Evolutionary conservation across 306 rosid species (phyloP).

Genomic region (Lathyrus oleraceus): DNA sequence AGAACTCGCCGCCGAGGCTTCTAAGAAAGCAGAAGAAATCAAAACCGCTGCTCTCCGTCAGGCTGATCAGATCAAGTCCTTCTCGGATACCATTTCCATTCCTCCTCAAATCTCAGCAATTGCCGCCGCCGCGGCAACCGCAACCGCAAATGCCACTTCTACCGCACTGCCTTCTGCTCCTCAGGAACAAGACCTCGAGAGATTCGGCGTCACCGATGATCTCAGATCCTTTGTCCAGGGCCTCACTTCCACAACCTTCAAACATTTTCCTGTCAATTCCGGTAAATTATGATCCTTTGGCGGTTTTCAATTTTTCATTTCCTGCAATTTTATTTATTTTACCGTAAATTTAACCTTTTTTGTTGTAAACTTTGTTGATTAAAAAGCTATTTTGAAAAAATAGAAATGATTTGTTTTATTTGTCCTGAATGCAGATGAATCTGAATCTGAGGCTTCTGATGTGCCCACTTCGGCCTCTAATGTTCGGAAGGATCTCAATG

Average conservation of each 20-base stretch:
- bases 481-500: conserved; percentile 91
- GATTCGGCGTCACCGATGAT: conserved; percentile 77
- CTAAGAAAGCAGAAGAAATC: conserved; percentile 84
- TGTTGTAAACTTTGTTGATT: neutral
- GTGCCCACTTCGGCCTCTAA: conserved; percentile 61
- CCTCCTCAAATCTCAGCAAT: conserved; percentile 68
- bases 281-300: conserved; percentile 43
- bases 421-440: conserved; percentile 55
- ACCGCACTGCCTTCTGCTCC: conserved; percentile 41
- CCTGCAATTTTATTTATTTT: neutral
- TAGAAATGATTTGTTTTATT: neutral
- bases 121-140: conserved; percentile 24
- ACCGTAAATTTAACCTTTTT: neutral
- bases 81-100: conserved; percentile 67
- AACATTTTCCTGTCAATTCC: conserved; percentile 67
- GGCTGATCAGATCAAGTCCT: conserved; percentile 87
- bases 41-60: conserved; percentile 69
- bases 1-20: conserved; percentile 93
- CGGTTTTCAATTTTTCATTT: neutral
- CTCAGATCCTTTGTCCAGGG: conserved; percentile 86
- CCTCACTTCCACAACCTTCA: conserved; percentile 83
- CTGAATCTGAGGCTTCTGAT: conserved; percentile 67
- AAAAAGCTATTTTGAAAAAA: neutral
- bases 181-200: conserved; percentile 46
- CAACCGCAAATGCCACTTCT: conserved; percentile 15